Conservation (phyloP, 2,329 filamentous ascomycete species). For the Fusarium sp. region DNA sequence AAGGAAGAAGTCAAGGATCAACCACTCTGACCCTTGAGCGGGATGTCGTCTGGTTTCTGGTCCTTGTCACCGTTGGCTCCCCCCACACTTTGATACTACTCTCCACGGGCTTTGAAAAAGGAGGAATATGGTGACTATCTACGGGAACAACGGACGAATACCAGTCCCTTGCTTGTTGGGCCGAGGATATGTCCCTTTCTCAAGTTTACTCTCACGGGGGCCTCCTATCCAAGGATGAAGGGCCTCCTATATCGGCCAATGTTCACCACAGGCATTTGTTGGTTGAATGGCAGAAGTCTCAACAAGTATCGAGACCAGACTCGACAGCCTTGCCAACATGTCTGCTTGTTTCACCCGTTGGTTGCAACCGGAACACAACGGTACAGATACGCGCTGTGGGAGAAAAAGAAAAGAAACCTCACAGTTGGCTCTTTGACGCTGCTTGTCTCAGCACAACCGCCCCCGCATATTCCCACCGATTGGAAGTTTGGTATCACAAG, state of each 20-base stretch:
- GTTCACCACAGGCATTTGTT: neutral
- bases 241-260: neutral
- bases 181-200: neutral
- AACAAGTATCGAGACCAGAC: neutral
- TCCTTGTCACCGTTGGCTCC: neutral
- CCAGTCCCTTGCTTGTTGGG: neutral
- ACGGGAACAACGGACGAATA: constrained; percentile 2
- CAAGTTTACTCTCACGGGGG: neutral
- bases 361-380: neutral
- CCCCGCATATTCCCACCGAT: constrained; percentile 7
- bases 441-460: neutral
- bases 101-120: constrained; percentile 10
- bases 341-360: constrained; percentile 1
- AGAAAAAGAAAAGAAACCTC: neutral
- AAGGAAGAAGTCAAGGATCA: constrained; percentile 13
- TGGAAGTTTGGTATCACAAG: constrained; percentile 5
- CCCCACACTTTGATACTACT: constrained; percentile 25
- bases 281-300: neutral
- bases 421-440: neutral
- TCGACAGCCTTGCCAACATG: neutral
- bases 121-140: neutral
- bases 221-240: neutral
- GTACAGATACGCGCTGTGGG: constrained; percentile 7
- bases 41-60: constrained; percentile 1
- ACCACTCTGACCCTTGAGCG: neutral